Percentiles rank a stretch among this genome's conserved stretches.
Conservation (phyloP, 164 flowering plant species). For the Paratinospora sagittata region DNA sequence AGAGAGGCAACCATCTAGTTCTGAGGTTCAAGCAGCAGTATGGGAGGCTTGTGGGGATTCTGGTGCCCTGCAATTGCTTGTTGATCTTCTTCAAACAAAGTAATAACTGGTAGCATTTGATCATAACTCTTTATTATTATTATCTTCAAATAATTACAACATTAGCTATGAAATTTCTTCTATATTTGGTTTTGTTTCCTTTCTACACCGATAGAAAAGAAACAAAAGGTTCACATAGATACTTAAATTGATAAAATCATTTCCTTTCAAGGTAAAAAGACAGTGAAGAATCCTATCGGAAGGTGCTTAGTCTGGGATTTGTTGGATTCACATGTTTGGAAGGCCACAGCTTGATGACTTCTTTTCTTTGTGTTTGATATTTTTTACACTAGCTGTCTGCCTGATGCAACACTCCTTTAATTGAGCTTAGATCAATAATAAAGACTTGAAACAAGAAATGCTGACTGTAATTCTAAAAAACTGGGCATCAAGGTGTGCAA, state of each 20-base stretch:
- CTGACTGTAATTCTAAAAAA: too few species aligned
- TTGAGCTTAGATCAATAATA: neutral
- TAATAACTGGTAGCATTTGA: conserved; percentile 20
- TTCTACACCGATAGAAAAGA: neutral
- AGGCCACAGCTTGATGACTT: neutral
- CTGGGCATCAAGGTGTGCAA: too few species aligned
- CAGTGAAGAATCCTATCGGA: neutral
- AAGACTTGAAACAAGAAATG: too few species aligned
- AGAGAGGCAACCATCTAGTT: conserved; percentile 62
- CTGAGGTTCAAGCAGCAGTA: conserved; percentile 79
- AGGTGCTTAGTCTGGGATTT: neutral
- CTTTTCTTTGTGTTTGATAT: too few species aligned
- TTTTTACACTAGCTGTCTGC: too few species aligned
- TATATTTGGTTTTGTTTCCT: neutral
- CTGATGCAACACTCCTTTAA: neutral
- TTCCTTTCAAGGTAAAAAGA: neutral
- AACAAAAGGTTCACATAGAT: too few species aligned
- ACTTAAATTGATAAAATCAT: too few species aligned
- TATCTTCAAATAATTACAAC: neutral
- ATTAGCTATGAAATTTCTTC: neutral
- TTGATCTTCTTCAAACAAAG: conserved; percentile 85
- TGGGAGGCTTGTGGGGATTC: conserved; percentile 99
- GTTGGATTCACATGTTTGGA: neutral
- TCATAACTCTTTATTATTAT: neutral
- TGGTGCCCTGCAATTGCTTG: conserved; percentile 89